These are phyloP conservation scores for Lactarius hatsudake DNA, from an alignment of 768 basidiomycete species.

Conservation along the genomic window DNA sequence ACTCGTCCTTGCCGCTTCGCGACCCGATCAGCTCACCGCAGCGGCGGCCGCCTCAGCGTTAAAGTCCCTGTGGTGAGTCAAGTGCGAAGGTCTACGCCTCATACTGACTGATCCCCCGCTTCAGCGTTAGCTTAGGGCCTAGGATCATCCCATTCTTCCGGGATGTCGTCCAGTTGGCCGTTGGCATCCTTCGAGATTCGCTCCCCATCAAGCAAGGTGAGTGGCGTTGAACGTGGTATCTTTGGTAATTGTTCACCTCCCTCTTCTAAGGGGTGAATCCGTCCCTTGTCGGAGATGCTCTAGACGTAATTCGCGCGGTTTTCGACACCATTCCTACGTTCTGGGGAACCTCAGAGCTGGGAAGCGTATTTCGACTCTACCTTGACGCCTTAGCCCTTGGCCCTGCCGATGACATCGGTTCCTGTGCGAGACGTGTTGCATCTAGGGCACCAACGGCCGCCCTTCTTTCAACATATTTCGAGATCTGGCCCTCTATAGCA, in stretches of 20 bases:
- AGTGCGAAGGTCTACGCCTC: conserved; percentile 15
- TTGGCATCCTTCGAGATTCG: conserved; percentile 45
- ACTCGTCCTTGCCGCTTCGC: conserved; percentile 49
- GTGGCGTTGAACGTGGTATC: background rate
- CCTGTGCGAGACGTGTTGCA: conserved; percentile 60
- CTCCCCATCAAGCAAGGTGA: conserved; percentile 30
- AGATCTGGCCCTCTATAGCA: conserved; percentile 51
- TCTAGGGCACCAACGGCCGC: conserved; percentile 68
- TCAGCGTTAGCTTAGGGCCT: conserved; percentile 75
- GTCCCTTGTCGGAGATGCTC: conserved; percentile 37
- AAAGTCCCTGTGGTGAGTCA: conserved; percentile 57
- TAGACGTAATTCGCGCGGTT: conserved; percentile 60
- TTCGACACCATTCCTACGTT: conserved; percentile 79
- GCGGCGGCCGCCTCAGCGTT: conserved; percentile 53
- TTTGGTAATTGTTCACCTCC: conserved; percentile 28
- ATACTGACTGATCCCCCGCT: background rate
- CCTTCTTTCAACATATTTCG: conserved; percentile 61
- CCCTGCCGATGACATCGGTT: conserved; percentile 34
- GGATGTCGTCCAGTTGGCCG: conserved; percentile 59
- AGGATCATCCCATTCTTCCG: conserved; percentile 85
- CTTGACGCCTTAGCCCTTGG: conserved; percentile 43
- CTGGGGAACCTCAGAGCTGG: conserved; percentile 62
- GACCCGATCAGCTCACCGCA: conserved; percentile 38
- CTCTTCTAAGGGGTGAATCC: conserved; percentile 23
- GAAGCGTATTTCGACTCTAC: conserved; percentile 54